Evolutionary conservation across 805 yeast species (phyloP).

Genomic region (Metschnikowia aberdeeniae): DNA sequence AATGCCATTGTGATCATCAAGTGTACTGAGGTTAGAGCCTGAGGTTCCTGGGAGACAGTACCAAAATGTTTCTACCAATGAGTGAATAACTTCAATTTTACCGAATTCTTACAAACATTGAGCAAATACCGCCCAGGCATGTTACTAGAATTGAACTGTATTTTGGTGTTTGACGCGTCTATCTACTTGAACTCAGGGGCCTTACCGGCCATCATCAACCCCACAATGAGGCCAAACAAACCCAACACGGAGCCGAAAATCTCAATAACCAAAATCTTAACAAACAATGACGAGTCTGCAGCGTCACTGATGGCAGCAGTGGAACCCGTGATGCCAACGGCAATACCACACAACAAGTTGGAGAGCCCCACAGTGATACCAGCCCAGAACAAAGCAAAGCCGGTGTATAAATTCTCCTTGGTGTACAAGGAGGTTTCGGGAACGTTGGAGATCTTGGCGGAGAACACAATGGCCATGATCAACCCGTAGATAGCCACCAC

Average conservation of each 20-base stretch:
- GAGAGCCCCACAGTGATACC: slow-evolving; percentile 93
- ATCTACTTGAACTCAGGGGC: slow-evolving; percentile 76
- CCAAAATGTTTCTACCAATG: too few species aligned
- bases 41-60: too few species aligned
- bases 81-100: too few species aligned
- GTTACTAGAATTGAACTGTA: slow-evolving; percentile 2
- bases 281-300: slow-evolving; percentile 91
- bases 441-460: slow-evolving; percentile 76
- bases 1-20: too few species aligned
- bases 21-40: too few species aligned
- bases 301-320: slow-evolving; percentile 99
- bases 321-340: slow-evolving; percentile 96
- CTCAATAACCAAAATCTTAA: slow-evolving; percentile 93
- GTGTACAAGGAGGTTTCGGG: slow-evolving; percentile 62
- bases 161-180: not conserved
- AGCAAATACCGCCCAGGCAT: too few species aligned
- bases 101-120: not conserved
- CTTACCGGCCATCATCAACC: slow-evolving; percentile 93
- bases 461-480: slow-evolving; percentile 95
- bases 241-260: slow-evolving; percentile 97
- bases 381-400: slow-evolving; percentile 96
- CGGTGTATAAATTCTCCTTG: slow-evolving; percentile 88
- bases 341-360: slow-evolving; percentile 92
- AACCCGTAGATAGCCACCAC: slow-evolving; percentile 98
- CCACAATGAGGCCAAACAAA: slow-evolving; percentile 92